Evolutionary conservation across 495 filamentous ascomycete genomes (phyloP).

Genomic region (Penicillium crystallinum): DNA sequence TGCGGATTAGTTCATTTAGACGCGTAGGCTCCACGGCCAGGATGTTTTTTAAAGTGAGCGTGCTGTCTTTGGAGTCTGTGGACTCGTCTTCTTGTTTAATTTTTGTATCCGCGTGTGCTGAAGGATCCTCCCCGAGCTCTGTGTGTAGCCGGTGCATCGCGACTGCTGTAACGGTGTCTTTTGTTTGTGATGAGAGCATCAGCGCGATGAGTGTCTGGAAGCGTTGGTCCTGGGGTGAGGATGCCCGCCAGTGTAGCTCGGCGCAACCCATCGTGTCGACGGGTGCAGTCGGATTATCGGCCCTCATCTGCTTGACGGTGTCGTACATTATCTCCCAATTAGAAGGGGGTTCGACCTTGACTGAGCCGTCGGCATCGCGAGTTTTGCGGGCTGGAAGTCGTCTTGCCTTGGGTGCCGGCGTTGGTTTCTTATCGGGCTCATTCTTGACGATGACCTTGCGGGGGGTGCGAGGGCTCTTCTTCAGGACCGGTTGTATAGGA

Average conservation of each 20-base stretch:
- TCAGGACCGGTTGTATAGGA: constrained; percentile 8
- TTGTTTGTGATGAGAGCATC: constrained; percentile 96
- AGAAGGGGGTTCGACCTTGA: constrained; percentile 60
- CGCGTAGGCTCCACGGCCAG: constrained; percentile 61
- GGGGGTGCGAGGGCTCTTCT: constrained; percentile 16
- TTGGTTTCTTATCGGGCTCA: constrained; percentile 23
- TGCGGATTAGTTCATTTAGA: constrained; percentile 75
- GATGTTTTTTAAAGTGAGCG: constrained; percentile 72
- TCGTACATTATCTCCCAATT: constrained; percentile 85
- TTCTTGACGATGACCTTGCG: constrained; percentile 17
- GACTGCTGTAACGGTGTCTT: constrained; percentile 85
- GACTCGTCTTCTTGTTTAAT: constrained; percentile 18
- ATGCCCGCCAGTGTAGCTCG: constrained; percentile 50
- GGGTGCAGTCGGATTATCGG: constrained; percentile 64
- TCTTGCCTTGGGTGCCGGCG: constrained; percentile 32
- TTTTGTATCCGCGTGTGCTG: neutral
- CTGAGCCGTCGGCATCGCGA: constrained; percentile 49
- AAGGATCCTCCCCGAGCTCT: constrained; percentile 53
- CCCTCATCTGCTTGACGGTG: constrained; percentile 73
- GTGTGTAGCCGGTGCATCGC: constrained; percentile 77
- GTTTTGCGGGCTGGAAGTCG: constrained; percentile 63
- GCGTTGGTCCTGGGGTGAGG: constrained; percentile 55
- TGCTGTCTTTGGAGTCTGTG: constrained; percentile 31
- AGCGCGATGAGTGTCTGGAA: constrained; percentile 89
- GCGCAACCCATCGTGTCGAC: constrained; percentile 99